These are phyloP conservation scores for Glaciozyma martinii DNA, from an alignment of 768 basidiomycete genomes.

Conservation along the genomic window DNA sequence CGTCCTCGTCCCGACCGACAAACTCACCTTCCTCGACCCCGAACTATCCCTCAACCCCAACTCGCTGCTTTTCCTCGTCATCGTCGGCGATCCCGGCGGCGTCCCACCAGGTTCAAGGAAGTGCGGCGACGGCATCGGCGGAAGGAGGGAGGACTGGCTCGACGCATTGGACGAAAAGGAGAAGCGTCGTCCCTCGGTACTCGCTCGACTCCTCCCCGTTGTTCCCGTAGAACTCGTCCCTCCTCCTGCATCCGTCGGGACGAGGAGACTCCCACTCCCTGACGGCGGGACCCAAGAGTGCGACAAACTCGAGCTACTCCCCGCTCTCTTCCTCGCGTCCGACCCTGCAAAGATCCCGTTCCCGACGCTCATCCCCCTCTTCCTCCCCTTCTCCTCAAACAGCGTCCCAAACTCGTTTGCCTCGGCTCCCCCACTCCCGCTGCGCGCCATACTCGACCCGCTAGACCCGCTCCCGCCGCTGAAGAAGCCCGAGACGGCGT, in stretches of 20 bases:
- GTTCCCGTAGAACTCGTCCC: not conserved
- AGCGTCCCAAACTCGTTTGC: constrained; percentile 27
- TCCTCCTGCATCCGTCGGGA: not conserved
- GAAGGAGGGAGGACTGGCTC: not conserved
- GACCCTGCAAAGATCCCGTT: constrained; percentile 14
- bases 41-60: too few species aligned
- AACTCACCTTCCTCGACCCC: not conserved
- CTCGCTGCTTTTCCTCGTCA: too few species aligned
- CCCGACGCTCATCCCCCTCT: constrained; percentile 27
- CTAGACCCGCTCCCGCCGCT: not conserved
- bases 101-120: too few species aligned
- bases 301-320: not conserved
- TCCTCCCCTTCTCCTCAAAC: constrained; percentile 15
- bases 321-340: not conserved
- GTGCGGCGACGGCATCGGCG: too few species aligned
- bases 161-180: not conserved
- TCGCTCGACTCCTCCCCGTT: not conserved
- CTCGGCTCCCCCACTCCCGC: constrained; percentile 1
- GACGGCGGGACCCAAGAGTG: not conserved
- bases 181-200: not conserved
- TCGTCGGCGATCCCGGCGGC: too few species aligned
- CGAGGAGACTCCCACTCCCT: not conserved
- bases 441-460: not conserved
- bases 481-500: constrained; percentile 8
- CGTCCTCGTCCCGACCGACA: not conserved